phyloP scores from a whole-genome alignment of 2,329 filamentous ascomycete genomes.

The Xylaria sp. region DNA sequence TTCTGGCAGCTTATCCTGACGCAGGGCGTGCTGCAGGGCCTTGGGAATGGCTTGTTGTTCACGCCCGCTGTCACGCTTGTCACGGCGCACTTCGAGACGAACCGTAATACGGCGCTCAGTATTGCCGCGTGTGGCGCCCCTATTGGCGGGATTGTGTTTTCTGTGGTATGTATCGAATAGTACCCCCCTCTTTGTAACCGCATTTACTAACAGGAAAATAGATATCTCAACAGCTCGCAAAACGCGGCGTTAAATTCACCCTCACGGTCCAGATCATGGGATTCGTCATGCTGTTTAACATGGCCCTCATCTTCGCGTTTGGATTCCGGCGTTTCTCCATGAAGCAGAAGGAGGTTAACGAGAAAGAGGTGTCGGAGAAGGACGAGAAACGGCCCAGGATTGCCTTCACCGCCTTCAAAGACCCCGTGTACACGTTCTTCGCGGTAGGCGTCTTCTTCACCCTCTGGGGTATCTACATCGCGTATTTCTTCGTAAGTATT shows the following conservation, averaged over 20 bases:
- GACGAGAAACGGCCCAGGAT: constrained; percentile 33
- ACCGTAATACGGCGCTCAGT: constrained; percentile 31
- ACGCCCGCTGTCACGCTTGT: constrained; percentile 34
- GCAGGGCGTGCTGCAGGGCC: constrained; percentile 38
- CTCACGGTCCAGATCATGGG: constrained; percentile 28
- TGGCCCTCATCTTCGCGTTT: constrained; percentile 24
- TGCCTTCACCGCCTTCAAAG: constrained; percentile 37
- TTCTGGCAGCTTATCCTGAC: constrained; percentile 40
- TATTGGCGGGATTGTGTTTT: constrained; percentile 33
- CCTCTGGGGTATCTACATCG: constrained; percentile 39
- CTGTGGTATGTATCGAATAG: constrained; percentile 23
- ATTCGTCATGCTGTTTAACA: constrained; percentile 28
- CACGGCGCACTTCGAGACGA: constrained; percentile 31
- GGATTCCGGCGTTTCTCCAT: constrained; percentile 34
- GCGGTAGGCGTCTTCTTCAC: constrained; percentile 31
- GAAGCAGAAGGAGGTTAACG: too few species aligned
- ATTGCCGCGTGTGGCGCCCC: constrained; percentile 32
- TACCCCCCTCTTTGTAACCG: not conserved
- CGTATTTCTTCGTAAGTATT: constrained; percentile 39
- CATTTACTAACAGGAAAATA: not conserved
- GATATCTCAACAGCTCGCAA: constrained; percentile 11
- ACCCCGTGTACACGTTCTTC: constrained; percentile 36
- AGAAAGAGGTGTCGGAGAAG: constrained; percentile 5
- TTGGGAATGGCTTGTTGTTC: constrained; percentile 40
- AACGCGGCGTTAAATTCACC: constrained; percentile 25